Evolutionary conservation across 305 asterid species (phyloP).

Genomic region (Coffea humblotiana): DNA sequence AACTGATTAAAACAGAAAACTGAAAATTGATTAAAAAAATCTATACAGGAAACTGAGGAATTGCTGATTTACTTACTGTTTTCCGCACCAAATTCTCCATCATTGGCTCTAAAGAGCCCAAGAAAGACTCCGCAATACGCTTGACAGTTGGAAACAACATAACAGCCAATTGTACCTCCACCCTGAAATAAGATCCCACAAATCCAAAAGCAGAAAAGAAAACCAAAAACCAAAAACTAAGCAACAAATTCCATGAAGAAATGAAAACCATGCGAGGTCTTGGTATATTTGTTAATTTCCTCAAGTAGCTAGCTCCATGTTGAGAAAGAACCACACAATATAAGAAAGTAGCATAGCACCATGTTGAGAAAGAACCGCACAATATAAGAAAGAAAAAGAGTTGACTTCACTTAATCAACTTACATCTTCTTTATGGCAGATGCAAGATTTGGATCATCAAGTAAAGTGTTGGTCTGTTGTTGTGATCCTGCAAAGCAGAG

Average conservation of each 20-base stretch:
- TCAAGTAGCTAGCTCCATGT: background rate
- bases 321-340: background rate
- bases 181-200: constrained; percentile 1
- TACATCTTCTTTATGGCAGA: constrained; percentile 10
- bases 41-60: background rate
- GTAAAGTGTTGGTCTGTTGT: constrained; percentile 1
- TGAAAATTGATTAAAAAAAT: background rate
- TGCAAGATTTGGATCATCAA: background rate
- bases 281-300: background rate
- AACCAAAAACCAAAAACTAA: background rate
- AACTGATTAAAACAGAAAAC: background rate
- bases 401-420: constrained; percentile 23
- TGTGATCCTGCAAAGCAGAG: background rate
- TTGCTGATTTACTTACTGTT: constrained; percentile 11
- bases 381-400: background rate
- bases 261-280: background rate
- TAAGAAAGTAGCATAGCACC: background rate
- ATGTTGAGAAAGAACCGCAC: background rate
- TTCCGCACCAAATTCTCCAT: constrained; percentile 16
- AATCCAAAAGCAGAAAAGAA: background rate
- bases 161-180: constrained; percentile 3
- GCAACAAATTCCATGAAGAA: background rate
- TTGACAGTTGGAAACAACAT: background rate
- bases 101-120: background rate
- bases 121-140: background rate